phyloP scores from a whole-genome alignment of 2,329 filamentous ascomycete species.

The Fusarium beomiforme region DNA sequence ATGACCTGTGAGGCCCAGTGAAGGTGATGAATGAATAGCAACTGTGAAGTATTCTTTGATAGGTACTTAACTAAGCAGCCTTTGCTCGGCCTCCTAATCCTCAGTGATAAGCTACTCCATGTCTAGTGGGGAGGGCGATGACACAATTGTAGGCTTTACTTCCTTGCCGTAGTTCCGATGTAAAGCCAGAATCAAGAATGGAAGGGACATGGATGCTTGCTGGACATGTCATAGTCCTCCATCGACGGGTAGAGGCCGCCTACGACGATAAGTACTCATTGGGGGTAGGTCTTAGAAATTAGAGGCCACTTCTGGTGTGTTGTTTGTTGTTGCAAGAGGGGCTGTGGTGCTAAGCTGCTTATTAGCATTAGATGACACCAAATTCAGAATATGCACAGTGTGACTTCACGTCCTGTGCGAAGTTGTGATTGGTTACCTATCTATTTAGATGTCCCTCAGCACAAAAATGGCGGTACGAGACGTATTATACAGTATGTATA shows the following conservation, averaged over 20 bases:
- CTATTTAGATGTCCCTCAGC: neutral
- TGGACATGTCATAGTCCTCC: neutral
- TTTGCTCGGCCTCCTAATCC: neutral
- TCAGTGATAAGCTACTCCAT: neutral
- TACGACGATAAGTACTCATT: neutral
- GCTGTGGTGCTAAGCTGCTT: constrained; percentile 11
- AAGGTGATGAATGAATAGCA: neutral
- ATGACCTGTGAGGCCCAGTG: neutral
- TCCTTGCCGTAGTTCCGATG: neutral
- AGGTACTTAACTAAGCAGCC: neutral
- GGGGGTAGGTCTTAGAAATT: constrained; percentile 11
- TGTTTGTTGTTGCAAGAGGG: constrained; percentile 26
- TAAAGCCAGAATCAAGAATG: neutral
- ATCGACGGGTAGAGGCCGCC: constrained; percentile 22
- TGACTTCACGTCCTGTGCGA: neutral
- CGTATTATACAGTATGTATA: constrained; percentile 25
- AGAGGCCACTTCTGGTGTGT: constrained; percentile 13
- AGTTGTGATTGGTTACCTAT: constrained; percentile 11
- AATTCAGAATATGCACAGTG: constrained; percentile 20
- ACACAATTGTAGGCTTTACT: neutral
- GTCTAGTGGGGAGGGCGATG: neutral
- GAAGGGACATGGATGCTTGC: neutral
- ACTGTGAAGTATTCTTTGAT: neutral
- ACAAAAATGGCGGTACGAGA: neutral
- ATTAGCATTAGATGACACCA: neutral